Evolutionary conservation across 2,329 filamentous ascomycete species (phyloP).

Genomic region (Fusarium veterinarium): DNA sequence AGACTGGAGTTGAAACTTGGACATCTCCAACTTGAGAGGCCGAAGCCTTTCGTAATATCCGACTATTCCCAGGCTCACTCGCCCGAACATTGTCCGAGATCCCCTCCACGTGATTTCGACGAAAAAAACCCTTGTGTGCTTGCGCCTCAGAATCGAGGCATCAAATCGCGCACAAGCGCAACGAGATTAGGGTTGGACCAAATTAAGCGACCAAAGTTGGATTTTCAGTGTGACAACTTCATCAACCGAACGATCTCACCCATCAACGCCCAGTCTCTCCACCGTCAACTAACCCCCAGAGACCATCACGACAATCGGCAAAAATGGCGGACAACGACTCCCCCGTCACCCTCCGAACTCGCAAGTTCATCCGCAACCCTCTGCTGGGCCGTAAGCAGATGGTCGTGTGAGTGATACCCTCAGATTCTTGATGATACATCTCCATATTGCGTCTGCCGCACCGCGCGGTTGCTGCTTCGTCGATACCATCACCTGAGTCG

Average conservation of each 20-base stretch:
- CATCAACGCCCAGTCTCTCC: constrained; percentile 47
- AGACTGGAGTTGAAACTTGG: constrained; percentile 34
- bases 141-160: constrained; percentile 36
- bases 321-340: constrained; percentile 86
- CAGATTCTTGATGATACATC: constrained; percentile 28
- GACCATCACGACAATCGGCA: constrained; percentile 64
- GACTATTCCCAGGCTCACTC: not conserved
- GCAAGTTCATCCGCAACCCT: constrained; percentile 99
- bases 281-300: constrained; percentile 48
- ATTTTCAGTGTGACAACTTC: constrained; percentile 52
- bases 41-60: constrained; percentile 14
- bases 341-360: constrained; percentile 89
- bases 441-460: not conserved
- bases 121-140: constrained; percentile 25
- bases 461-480: constrained; percentile 6
- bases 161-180: constrained; percentile 11
- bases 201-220: constrained; percentile 56
- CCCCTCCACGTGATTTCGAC: constrained; percentile 28
- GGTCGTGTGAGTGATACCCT: constrained; percentile 85
- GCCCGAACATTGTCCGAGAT: constrained; percentile 29
- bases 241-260: constrained; percentile 49
- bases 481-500: constrained; percentile 23
- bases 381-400: constrained; percentile 99
- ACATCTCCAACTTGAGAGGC: constrained; percentile 15
- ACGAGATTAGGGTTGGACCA: constrained; percentile 59